Percentiles rank a stretch among this genome's conserved stretches.
Conservation (phyloP, 805 yeast species). For the Candida sakaeoensis region DNA sequence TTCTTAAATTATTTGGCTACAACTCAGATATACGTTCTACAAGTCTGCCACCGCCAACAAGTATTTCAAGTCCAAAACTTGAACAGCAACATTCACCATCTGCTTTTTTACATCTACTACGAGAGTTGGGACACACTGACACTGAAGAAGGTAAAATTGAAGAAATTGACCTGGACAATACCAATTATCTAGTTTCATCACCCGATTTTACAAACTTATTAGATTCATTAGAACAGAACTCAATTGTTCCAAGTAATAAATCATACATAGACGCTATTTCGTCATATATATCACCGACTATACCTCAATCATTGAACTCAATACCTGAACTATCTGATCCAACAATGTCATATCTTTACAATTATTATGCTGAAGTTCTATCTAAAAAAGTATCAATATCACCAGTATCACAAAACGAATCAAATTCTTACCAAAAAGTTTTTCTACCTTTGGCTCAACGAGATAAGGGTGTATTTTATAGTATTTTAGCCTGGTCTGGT, state of each 20-base stretch:
- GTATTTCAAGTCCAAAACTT: conserved; percentile 11
- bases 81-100: conserved; percentile 17
- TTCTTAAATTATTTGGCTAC: conserved; percentile 7
- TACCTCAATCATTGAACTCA: conserved; percentile 22
- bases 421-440: conserved; percentile 49
- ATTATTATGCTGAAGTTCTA: conserved; percentile 46
- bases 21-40: conserved; percentile 13
- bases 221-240: conserved; percentile 5
- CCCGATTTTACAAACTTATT: conserved; percentile 5
- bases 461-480: conserved; percentile 49
- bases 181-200: conserved; percentile 1
- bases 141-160: conserved; percentile 7
- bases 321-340: conserved; percentile 28
- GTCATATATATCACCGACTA: conserved; percentile 19
- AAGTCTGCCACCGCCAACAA: conserved; percentile 10
- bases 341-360: conserved; percentile 39
- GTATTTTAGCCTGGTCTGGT: conserved; percentile 54
- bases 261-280: conserved; percentile 11
- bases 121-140: conserved; percentile 16
- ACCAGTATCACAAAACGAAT: conserved; percentile 39
- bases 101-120: conserved; percentile 22
- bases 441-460: conserved; percentile 54
- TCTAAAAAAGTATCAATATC: conserved; percentile 44
- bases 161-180: conserved; percentile 5
- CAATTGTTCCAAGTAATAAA: conserved; percentile 1